These are phyloP conservation scores for Calonectria fujianensis DNA, from an alignment of 2,329 filamentous ascomycete species.

Conservation along the genomic window DNA sequence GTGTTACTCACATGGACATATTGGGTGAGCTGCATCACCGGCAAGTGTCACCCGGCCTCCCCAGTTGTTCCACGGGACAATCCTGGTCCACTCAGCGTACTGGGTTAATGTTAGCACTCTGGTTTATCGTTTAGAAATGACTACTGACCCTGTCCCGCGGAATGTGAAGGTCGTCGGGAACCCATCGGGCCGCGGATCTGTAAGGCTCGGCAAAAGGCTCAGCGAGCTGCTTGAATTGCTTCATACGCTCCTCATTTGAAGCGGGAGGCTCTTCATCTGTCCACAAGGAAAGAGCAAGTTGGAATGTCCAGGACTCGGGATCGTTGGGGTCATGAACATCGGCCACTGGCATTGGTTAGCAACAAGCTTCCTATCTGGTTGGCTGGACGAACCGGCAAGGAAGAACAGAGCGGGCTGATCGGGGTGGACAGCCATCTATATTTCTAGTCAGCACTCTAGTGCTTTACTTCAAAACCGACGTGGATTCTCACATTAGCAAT, in stretches of 20 bases:
- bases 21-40: constrained; percentile 2
- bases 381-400: neutral
- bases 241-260: constrained; percentile 17
- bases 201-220: constrained; percentile 16
- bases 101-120: neutral
- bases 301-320: constrained; percentile 12
- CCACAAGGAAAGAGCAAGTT: constrained; percentile 15
- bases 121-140: neutral
- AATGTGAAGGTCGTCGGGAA: constrained; percentile 2
- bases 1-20: neutral
- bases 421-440: constrained; percentile 6
- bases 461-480: neutral
- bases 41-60: constrained; percentile 15
- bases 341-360: neutral
- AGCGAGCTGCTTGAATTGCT: constrained; percentile 3
- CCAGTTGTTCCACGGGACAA: constrained; percentile 21
- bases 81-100: constrained; percentile 16
- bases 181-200: constrained; percentile 1
- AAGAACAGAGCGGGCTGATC: constrained; percentile 1
- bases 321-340: constrained; percentile 10
- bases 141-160: neutral
- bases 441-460: neutral
- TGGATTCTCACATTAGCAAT: neutral
- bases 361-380: neutral
- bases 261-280: neutral